Evolutionary conservation across 1,284 basidiomycete genomes (phyloP).

Genomic region (Puccinia polysora): DNA sequence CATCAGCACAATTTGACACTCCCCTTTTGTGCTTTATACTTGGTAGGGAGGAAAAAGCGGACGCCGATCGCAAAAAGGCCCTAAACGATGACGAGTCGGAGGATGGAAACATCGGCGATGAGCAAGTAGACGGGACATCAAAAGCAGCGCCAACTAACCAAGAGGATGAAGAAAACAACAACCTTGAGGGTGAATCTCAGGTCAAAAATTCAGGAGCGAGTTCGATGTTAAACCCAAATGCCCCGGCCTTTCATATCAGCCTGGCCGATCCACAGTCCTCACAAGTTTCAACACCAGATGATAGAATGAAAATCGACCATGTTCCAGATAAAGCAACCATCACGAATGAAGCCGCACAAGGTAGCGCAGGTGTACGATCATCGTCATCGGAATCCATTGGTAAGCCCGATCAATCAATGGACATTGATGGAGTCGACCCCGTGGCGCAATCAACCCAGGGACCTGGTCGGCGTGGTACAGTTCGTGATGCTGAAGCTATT

Average conservation of each 20-base stretch:
- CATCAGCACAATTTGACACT: too few species aligned
- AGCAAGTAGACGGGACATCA: not conserved
- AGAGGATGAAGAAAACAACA: not conserved
- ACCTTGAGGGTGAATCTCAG: not conserved
- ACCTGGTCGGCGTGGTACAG: too few species aligned
- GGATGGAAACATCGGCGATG: constrained; percentile 21
- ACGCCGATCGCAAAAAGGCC: constrained; percentile 42
- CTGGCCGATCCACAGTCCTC: too few species aligned
- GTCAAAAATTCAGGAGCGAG: too few species aligned
- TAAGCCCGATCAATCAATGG: constrained; percentile 2
- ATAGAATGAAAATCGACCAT: constrained; percentile 4
- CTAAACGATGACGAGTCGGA: constrained; percentile 40
- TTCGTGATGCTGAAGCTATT: not conserved
- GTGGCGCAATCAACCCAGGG: too few species aligned
- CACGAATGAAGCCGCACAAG: too few species aligned
- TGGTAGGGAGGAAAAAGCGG: constrained; percentile 41
- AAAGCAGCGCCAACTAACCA: not conserved
- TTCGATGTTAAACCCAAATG: too few species aligned
- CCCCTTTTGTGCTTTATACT: too few species aligned
- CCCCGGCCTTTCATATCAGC: too few species aligned
- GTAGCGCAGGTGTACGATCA: too few species aligned
- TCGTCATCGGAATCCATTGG: not conserved
- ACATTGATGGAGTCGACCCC: constrained; percentile 6
- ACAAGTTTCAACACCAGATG: too few species aligned
- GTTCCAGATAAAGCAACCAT: too few species aligned